Evolutionary conservation across 2,329 filamentous ascomycete genomes (phyloP), one percentile per base, ranked within the genome.

Genomic region (Zasmidium cellare): DNA sequence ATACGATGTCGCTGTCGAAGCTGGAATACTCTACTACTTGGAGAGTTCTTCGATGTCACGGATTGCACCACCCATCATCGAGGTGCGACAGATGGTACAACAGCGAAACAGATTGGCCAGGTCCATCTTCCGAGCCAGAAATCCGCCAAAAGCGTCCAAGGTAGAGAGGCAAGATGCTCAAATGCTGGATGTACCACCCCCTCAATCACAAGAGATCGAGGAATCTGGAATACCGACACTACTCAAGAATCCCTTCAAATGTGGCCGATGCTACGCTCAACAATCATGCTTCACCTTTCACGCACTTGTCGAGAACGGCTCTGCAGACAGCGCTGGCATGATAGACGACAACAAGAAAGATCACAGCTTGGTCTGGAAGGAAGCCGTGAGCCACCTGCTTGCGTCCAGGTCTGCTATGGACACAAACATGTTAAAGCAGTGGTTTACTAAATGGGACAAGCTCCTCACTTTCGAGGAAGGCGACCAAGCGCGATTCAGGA

Each of bases 71-170:
- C 84, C 97, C 57, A 85, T 91, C 38, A 88, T 91, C 65, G 94
- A 99, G 72, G 84, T 99, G 52, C 87, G 92, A 38, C 92, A 97
- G 67, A 96, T 99, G 92, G 89, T 99, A 58, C 92, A 97, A 79
- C 89, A 96, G 74, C 88, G 94, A 53, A 99, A 99, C 69, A 86
- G 91, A 65, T 79, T 99, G 18, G 92, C 93, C 2, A 89, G 88
- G 65, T 92, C 91, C 70, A 86, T 97, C 45, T 87, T 91, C 57
- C 59, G 59, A 18, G 69, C 70, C 2, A 62, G 64, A 28, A 22
- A 69, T 56, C 70, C 65, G 16, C 22, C 52, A 31, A 18, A 57
- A 46, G 2, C 45, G 25, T 25, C 41, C 18, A 44, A 47, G 16
- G 38, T 22, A 20, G 55, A 52, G 16, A n/a, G 24, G 3, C 46